Base-by-base conservation (phyloP, 805 yeast genomes). In the Metschnikowia peoriensis region DNA sequence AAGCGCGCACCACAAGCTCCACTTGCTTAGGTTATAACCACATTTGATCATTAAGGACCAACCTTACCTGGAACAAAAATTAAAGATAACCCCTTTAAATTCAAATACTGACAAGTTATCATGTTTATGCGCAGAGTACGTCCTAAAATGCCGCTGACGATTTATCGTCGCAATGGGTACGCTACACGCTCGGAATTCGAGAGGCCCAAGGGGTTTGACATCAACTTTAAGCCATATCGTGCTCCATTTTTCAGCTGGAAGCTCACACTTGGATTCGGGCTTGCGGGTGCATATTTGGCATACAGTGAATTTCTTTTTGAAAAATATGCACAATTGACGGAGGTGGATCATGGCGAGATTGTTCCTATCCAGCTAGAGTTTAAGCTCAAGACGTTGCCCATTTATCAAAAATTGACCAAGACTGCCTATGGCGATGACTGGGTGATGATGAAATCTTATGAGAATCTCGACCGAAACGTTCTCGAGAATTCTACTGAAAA, bases 321-420 rank as follows among this genome's bases (percentile, higher is more conserved):
- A 27, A 51, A 71, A 29, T 66, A 71, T 35, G 66, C 67, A 35
- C 58, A 64, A 1, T 66, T 64, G 34, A 62, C 64, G 0, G 57
- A 58, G 37, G 58, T 61, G 1, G 61, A 53, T 7, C 69, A 61
- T 12, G 53, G 51, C 22, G 62, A 59, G 2, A 51, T 71, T 16
- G 58, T 67, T 15, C 70, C 74, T 0, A 56, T 71, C 37, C 68
- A 69, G 32, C 65, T 89, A 46, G 83, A 80, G 55, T 66, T 67
- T 28, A 70, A 83, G 54, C 65, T 86, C 44, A 71, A 76, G 35
- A 61, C 69, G 4, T 66, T 87, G 45, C 80, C 83, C 0, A 65
- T 85, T 2, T 84, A 84, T 44, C 70, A 80, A 54, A 67, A 77
- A 46, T 67, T 88, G 41, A 38, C 54, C 11, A 47, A 47, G 27